Evolutionary conservation across 208 protist genomes (phyloP).

Genomic region (Trypanosomatidae sp.): DNA sequence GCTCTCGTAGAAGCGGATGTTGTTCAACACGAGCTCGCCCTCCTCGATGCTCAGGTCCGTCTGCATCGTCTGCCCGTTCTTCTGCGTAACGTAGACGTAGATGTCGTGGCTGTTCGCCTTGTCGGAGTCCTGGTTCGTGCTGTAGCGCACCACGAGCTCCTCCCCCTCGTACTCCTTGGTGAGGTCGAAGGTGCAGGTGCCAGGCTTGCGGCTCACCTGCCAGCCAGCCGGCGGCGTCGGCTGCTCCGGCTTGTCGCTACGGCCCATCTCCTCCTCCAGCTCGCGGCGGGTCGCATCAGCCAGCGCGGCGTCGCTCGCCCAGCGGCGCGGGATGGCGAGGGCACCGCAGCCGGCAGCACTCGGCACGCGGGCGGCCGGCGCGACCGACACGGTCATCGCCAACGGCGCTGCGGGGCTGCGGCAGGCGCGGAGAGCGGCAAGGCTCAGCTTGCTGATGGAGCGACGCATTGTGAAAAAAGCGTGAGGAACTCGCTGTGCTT

Average conservation of each 20-base stretch:
- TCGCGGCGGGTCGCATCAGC: slow-evolving; percentile 59
- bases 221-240: slow-evolving; percentile 74
- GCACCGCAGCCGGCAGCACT: too few relatives aligned
- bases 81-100: slow-evolving; percentile 55
- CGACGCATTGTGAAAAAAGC: slow-evolving; percentile 21
- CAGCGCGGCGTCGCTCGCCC: slow-evolving; percentile 56
- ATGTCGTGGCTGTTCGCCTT: slow-evolving; percentile 61
- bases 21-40: slow-evolving; percentile 83
- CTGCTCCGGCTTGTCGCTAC: slow-evolving; percentile 68
- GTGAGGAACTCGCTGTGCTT: too few relatives aligned
- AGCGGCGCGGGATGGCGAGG: too few relatives aligned
- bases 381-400: not conserved
- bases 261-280: slow-evolving; percentile 84
- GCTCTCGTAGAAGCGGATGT: slow-evolving; percentile 67
- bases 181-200: slow-evolving; percentile 69
- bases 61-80: slow-evolving; percentile 58
- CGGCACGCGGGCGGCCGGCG: too few relatives aligned
- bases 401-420: slow-evolving; percentile 7
- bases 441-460: slow-evolving; percentile 19
- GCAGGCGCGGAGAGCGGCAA: slow-evolving; percentile 27
- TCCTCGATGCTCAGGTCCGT: slow-evolving; percentile 74
- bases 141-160: slow-evolving; percentile 74
- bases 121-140: slow-evolving; percentile 45
- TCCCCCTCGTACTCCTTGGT: slow-evolving; percentile 76
- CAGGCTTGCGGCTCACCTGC: slow-evolving; percentile 63